Conservation (phyloP, 768 basidiomycete species). For the Rhodosporidiobolus odoratus region DNA sequence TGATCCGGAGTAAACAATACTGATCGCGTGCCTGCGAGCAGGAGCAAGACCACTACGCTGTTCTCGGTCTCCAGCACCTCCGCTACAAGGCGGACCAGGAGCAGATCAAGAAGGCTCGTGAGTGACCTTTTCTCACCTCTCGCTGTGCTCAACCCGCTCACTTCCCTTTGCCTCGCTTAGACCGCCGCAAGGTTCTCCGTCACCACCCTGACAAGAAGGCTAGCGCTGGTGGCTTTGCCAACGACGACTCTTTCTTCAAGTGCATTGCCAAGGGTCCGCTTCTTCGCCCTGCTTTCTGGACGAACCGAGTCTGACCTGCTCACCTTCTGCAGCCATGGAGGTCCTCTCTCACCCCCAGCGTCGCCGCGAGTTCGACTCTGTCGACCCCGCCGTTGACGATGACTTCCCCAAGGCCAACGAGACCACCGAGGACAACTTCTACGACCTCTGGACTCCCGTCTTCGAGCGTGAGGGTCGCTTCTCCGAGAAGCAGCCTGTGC, state of each 20-base stretch:
- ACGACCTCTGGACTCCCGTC: slow-evolving; percentile 67
- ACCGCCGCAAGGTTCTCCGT: slow-evolving; percentile 97
- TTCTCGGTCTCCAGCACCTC: slow-evolving; percentile 86
- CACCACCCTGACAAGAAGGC: slow-evolving; percentile 98
- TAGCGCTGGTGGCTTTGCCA: slow-evolving; percentile 67
- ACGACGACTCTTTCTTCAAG: slow-evolving; percentile 99
- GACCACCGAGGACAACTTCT: slow-evolving; percentile 58
- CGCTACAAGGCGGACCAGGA: slow-evolving; percentile 78
- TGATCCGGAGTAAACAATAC: neutral
- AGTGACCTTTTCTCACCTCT: slow-evolving; percentile 46
- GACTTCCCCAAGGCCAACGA: slow-evolving; percentile 52
- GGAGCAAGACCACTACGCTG: slow-evolving; percentile 99
- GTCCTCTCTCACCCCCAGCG: slow-evolving; percentile 79
- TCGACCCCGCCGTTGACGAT: slow-evolving; percentile 78
- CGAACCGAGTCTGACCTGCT: neutral
- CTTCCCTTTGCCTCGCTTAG: slow-evolving; percentile 50
- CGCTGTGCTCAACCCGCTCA: no score
- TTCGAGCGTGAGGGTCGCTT: slow-evolving; percentile 91
- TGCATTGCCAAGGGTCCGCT: slow-evolving; percentile 77
- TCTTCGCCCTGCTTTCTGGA: neutral
- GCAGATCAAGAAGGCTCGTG: slow-evolving; percentile 95
- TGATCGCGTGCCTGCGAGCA: slow-evolving; percentile 43
- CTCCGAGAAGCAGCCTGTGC: slow-evolving; percentile 76
- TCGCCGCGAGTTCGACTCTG: slow-evolving; percentile 91
- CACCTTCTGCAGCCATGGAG: slow-evolving; percentile 63